Evolutionary conservation across 2,329 filamentous ascomycete genomes (phyloP), one percentile per base, ranked within the genome.

Genomic region (Diaporthe eres): DNA sequence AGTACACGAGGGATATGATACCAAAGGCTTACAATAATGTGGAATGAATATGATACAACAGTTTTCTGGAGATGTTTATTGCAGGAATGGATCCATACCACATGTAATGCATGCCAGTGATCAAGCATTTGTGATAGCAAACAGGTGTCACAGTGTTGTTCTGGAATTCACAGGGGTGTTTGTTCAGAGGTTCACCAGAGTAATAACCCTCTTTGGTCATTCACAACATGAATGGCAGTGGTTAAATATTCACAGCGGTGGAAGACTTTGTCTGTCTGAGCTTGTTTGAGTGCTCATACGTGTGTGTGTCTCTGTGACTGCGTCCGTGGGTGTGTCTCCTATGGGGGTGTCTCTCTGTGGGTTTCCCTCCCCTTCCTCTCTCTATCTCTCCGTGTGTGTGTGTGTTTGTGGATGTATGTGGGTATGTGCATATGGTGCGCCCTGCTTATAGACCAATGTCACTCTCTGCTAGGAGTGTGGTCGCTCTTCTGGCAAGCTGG

Each of bases 1-100:
- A 70, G 49, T 55, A 53, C 25, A 34, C 42, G 28, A 42, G 65
- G 57, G 65, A 70, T 53, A 70, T 70, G 65, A 70, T 70, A 70
- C 65, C 65, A 70, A 10, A 25, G 49, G 34, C 47, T 55, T 70
- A 25, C n/a, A 53, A 25, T 70, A 25, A 70, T 42, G 65, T 42
- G 49, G 37, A 55, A 70, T 70, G 49, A 70, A 42, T 13, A 70
- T 2, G 25, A 55, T 22, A 55, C 9, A 22, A 42, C 17, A 42
- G 7, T 39, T 70, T 42, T 70, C n/a, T 51, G 8, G 0, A 44
- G 13, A 53, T 17, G 22, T 7, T 10, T 39, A 39, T 8, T 12
- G 6, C 63, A 39, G 3, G 13, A 25, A 39, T 10, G 13, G 15
- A 0, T 17, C 28, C 4, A 4, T 13, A 37, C 19, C 19, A 63